These are phyloP conservation scores for Magnolia officinalis DNA, from an alignment of 164 flowering plant species.

Conservation along the genomic window DNA sequence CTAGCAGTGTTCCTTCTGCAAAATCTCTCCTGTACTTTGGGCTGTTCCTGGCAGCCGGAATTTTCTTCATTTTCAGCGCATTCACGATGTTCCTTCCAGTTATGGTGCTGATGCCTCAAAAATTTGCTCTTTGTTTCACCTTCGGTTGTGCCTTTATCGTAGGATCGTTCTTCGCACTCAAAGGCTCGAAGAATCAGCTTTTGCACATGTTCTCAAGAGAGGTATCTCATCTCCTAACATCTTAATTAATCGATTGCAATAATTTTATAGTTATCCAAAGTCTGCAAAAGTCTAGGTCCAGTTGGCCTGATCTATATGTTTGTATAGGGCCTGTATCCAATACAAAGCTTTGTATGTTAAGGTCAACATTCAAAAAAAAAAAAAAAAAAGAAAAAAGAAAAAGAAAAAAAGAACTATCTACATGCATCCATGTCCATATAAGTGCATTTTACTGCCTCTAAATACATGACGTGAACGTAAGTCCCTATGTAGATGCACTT, in stretches of 20 bases:
- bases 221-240: conserved; percentile 33
- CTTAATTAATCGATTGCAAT: neutral
- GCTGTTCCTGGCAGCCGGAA: conserved; percentile 39
- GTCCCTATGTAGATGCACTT: no score
- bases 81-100: conserved; percentile 96
- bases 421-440: no score
- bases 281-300: neutral
- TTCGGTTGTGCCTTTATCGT: conserved; percentile 80
- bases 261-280: no score
- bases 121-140: conserved; percentile 92
- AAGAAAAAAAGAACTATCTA: no score
- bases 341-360: no score
- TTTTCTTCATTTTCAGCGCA: conserved; percentile 86
- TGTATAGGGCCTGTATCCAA: no score
- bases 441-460: no score
- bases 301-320: neutral
- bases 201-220: conserved; percentile 87
- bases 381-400: no score
- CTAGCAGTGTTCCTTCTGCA: conserved; percentile 84
- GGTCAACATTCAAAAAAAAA: no score
- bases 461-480: no score
- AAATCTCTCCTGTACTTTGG: conserved; percentile 91
- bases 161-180: conserved; percentile 84
- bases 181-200: conserved; percentile 88
- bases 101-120: conserved; percentile 95